Evolutionary conservation across 2,329 filamentous ascomycete species (phyloP), one percentile per base, ranked within the genome.

Genomic region (Epichloe typhina): DNA sequence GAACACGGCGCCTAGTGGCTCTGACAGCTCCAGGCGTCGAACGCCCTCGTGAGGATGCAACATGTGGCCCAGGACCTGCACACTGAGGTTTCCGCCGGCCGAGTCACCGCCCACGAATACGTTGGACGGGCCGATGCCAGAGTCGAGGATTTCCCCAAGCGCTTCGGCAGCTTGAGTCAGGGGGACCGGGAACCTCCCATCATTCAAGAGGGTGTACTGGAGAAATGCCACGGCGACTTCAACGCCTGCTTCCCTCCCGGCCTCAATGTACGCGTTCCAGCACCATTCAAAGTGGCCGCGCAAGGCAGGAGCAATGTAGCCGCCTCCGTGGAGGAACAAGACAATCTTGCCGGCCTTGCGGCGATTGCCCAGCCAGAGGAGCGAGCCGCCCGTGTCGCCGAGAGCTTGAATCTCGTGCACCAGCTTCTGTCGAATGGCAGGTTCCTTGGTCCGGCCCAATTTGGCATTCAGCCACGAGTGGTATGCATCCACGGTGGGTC

Each of bases 101-200:
- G 66, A 69, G 47, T 69, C 67, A 3, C 66, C 66, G 3, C 66
- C 66, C 8, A 69, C 48, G 44, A 67, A 54, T 11, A 69, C 56
- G 46, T 69, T 57, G 2, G 54, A 49, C 0, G 66, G 60, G 5
- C 40, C 40, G 43, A 66, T 53, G 3, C 67, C 67, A 1, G 57
- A 53, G 0, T 55, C 53, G 1, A 68, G 54, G 1, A 69, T 41
- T n/a, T 61, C 56, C 1, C 57, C 55, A 5, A 69, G 58, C 2
- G 62, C 66, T 3, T 59, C 60, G 12, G 53, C 58, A 1, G 64
- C 64, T 51, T 69, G 64, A 3, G 46, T 50, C 11, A 69, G 57
- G 35, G 66, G 66, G 0, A 52, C 51, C 1, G 67, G 66, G 23
- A 63, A 64, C n/a, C 50, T 45, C 3, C 56, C 63, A 2, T 46